Evolutionary conservation across 1,139 yeast genomes (phyloP).

Genomic region (Kodamaea plutei): DNA sequence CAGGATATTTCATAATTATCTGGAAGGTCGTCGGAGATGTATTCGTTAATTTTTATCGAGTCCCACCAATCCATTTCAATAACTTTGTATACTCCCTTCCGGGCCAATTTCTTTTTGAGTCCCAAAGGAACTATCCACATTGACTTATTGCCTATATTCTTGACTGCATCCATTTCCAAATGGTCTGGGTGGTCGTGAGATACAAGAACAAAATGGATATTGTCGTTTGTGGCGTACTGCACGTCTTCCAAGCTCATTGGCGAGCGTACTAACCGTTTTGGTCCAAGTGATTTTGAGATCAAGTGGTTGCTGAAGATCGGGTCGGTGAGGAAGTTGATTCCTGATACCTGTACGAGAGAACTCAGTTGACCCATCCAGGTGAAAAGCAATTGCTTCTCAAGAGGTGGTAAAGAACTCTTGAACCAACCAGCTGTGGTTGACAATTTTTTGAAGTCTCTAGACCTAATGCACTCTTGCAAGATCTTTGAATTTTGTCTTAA

Average conservation of each 20-base stretch:
- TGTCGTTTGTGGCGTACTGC: constrained; percentile 44
- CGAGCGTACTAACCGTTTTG: constrained; percentile 69
- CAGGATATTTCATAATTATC: constrained; percentile 77
- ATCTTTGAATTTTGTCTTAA: constrained; percentile 29
- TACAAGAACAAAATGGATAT: constrained; percentile 69
- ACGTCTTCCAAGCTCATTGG: constrained; percentile 65
- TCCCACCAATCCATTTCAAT: constrained; percentile 96
- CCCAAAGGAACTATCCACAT: constrained; percentile 90
- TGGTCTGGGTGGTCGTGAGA: constrained; percentile 97
- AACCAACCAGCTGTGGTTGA: constrained; percentile 7
- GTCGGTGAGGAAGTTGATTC: constrained; percentile 75
- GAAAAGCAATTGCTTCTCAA: constrained; percentile 51
- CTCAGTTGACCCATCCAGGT: constrained; percentile 97
- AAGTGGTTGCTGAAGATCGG: constrained; percentile 75
- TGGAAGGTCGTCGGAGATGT: constrained; percentile 25
- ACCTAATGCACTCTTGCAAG: constrained; percentile 25
- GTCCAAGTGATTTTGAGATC: constrained; percentile 65
- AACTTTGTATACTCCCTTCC: constrained; percentile 50
- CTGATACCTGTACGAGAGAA: constrained; percentile 66
- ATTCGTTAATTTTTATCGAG: constrained; percentile 39
- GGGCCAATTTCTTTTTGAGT: constrained; percentile 53
- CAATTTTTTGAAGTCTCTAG: constrained; percentile 17
- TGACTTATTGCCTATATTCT: constrained; percentile 53
- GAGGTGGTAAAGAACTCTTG: constrained; percentile 17
- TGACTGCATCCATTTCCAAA: constrained; percentile 60